Evolutionary conservation across 306 rosid species (phyloP).

Genomic region (Cicer chorassanicum): DNA sequence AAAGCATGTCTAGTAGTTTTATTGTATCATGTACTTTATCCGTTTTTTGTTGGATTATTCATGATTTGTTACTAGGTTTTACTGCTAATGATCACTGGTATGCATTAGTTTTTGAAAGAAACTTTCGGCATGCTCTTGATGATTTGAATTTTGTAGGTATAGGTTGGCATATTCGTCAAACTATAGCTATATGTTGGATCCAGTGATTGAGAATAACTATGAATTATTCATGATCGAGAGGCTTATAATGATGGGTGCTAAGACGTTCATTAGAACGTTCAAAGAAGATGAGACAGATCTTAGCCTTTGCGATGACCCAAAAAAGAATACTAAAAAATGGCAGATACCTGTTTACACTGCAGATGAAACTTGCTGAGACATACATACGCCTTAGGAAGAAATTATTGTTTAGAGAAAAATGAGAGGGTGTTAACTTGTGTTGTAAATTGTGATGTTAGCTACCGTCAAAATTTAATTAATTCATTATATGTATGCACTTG

Average conservation of each 20-base stretch:
- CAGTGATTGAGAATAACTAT: conserved; percentile 66
- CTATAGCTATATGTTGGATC: conserved; percentile 72
- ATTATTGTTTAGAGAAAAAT: conserved; percentile 24
- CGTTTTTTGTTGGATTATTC: conserved; percentile 19
- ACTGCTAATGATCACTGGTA: conserved; percentile 17
- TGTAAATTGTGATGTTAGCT: conserved; percentile 56
- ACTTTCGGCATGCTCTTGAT: conserved; percentile 29
- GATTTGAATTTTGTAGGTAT: conserved; percentile 67
- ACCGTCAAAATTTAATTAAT: conserved; percentile 46
- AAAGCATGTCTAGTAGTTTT: conserved; percentile 20
- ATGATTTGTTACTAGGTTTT: conserved; percentile 11
- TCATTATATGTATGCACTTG: conserved; percentile 38
- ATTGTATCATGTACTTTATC: not conserved
- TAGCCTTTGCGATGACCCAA: conserved; percentile 88
- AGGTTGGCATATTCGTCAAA: conserved; percentile 78
- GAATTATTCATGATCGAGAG: conserved; percentile 92
- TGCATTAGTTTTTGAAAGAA: conserved; percentile 8
- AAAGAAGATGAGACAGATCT: conserved; percentile 77
- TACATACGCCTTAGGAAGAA: not conserved
- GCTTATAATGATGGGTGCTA: conserved; percentile 79
- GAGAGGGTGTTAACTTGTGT: conserved; percentile 43
- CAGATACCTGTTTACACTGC: conserved; percentile 77
- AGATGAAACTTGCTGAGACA: conserved; percentile 64
- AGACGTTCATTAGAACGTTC: conserved; percentile 78
- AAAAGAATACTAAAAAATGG: conserved; percentile 91